These are phyloP conservation scores for Opeltia flavorubescens DNA, from an alignment of 495 filamentous ascomycete species.

Conservation along the genomic window DNA sequence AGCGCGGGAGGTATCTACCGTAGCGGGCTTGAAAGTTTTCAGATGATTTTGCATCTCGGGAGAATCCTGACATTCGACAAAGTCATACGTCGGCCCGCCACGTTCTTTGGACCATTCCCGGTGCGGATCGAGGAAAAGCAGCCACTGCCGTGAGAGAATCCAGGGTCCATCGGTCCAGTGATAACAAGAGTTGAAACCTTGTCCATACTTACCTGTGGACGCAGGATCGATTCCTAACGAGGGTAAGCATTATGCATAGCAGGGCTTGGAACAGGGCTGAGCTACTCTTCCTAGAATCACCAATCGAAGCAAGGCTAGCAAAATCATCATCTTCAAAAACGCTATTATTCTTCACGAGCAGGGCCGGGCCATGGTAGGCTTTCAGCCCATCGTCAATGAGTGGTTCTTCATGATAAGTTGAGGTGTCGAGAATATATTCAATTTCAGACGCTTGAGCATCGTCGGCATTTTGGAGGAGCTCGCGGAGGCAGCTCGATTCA, in stretches of 20 bases:
- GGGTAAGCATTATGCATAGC: not conserved
- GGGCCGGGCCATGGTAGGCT: slow-evolving; percentile 27
- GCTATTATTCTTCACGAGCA: slow-evolving; percentile 26
- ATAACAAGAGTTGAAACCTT: slow-evolving; percentile 30
- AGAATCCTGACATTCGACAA: slow-evolving; percentile 16
- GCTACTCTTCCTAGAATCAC: slow-evolving; percentile 22
- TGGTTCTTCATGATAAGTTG: slow-evolving; percentile 4
- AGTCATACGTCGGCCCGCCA: slow-evolving; percentile 26
- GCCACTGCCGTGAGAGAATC: slow-evolving; percentile 22
- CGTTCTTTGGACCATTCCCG: slow-evolving; percentile 23
- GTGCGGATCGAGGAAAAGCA: slow-evolving; percentile 31
- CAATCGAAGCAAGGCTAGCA: slow-evolving; percentile 21
- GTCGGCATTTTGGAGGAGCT: slow-evolving; percentile 14
- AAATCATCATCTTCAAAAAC: slow-evolving; percentile 25
- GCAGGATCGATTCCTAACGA: slow-evolving; percentile 14
- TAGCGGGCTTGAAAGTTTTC: slow-evolving; percentile 17
- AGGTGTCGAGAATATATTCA: slow-evolving; percentile 13
- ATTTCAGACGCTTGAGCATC: slow-evolving; percentile 12
- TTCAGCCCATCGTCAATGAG: slow-evolving; percentile 20
- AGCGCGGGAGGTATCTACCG: slow-evolving; percentile 4
- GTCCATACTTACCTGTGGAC: slow-evolving; percentile 28
- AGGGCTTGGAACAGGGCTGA: not conserved
- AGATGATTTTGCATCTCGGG: slow-evolving; percentile 25
- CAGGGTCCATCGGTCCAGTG: slow-evolving; percentile 32
- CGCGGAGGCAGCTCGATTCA: slow-evolving; percentile 10